Evolutionary conservation across 257 asterid genomes (phyloP).

Genomic region (Verbena officinalis): DNA sequence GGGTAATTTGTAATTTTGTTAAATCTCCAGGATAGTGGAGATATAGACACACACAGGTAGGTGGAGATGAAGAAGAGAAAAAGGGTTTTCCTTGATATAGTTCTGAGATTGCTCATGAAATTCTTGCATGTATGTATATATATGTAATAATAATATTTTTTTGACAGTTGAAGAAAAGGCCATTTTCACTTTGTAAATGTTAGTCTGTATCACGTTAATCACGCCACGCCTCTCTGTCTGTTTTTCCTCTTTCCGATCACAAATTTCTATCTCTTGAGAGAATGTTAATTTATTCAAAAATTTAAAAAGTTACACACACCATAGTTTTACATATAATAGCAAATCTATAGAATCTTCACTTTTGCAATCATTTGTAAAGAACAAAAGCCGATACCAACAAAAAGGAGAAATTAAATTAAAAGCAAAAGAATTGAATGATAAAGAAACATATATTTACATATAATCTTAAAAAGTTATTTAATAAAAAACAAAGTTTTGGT

Average conservation of each 20-base stretch:
- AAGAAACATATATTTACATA: background rate
- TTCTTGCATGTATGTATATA: slow-evolving; percentile 41
- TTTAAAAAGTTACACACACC: background rate
- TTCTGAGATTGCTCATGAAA: slow-evolving; percentile 40
- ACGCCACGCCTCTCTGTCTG: slow-evolving; percentile 19
- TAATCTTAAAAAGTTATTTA: background rate
- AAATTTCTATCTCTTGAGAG: background rate
- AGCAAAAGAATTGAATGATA: slow-evolving; percentile 9
- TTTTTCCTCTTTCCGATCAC: slow-evolving; percentile 19
- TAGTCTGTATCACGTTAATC: slow-evolving; percentile 44
- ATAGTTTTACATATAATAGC: background rate
- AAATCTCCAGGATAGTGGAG: no score
- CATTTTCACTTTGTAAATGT: slow-evolving; percentile 11
- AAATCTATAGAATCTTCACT: background rate
- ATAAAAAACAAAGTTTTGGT: slow-evolving; percentile 9
- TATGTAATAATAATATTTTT: slow-evolving; percentile 6
- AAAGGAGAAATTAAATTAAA: slow-evolving; percentile 42
- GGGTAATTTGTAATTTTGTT: no score
- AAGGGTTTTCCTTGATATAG: background rate
- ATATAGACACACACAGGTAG: background rate
- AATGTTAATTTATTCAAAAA: background rate
- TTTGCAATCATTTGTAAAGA: background rate
- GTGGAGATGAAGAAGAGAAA: background rate
- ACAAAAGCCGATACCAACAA: slow-evolving; percentile 28
- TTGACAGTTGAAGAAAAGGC: slow-evolving; percentile 37